A percentile compares a stretch with the other conserved stretches of the same genome.
Conservation (phyloP, 305 asterid species). For the Fraxinus floribunda region DNA sequence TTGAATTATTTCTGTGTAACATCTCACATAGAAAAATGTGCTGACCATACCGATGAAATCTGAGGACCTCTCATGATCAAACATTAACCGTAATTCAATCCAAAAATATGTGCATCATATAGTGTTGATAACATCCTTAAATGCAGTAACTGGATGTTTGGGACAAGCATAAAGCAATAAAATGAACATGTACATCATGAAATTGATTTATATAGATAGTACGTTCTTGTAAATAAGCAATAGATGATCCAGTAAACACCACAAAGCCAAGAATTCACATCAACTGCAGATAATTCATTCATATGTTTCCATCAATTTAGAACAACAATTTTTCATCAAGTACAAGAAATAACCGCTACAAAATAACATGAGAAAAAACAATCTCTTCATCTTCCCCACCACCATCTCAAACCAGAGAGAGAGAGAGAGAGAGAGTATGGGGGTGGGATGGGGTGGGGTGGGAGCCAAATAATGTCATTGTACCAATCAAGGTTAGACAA, state of each 20-base stretch:
- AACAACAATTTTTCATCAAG: neutral
- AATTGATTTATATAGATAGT: neutral
- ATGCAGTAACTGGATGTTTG: neutral
- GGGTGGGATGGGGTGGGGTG: neutral
- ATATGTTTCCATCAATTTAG: neutral
- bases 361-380: neutral
- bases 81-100: neutral
- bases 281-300: neutral
- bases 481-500: neutral
- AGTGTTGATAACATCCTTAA: neutral
- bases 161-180: neutral
- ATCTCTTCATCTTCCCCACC: neutral
- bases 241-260: neutral
- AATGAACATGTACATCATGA: neutral
- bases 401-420: neutral
- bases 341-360: neutral
- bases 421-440: neutral
- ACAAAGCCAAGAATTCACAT: neutral
- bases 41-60: neutral
- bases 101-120: neutral
- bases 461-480: neutral
- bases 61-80: neutral
- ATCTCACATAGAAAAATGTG: neutral
- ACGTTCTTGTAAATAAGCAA: neutral
- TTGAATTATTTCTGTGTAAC: neutral